phyloP scores from a whole-genome alignment of 208 protist species.

The Histomonas meleagridis region DNA sequence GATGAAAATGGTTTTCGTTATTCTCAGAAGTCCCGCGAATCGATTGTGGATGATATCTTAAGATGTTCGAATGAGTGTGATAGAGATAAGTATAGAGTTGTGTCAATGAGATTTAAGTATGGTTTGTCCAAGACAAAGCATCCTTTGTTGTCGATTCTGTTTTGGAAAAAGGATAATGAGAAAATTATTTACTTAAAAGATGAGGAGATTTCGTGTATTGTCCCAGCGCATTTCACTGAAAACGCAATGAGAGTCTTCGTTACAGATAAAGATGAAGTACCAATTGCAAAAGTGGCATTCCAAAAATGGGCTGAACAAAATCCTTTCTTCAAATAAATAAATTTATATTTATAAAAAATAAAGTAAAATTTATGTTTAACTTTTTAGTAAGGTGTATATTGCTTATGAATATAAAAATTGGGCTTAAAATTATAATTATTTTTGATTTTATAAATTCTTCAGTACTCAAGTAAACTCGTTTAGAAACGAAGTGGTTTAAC shows the following conservation, averaged over 20 bases:
- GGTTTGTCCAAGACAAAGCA: neutral
- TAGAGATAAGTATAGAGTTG: neutral
- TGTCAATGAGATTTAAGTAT: neutral
- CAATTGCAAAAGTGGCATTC: neutral
- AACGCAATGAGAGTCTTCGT: neutral
- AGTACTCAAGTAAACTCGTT: too few species aligned
- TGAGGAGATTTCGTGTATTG: neutral
- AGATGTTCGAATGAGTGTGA: neutral
- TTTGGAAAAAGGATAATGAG: neutral
- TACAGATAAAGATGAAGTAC: neutral
- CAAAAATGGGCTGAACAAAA: neutral
- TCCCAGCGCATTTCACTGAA: neutral
- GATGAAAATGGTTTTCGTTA: neutral
- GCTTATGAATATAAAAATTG: too few species aligned
- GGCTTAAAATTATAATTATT: too few species aligned
- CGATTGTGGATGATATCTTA: neutral
- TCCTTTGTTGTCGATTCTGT: neutral
- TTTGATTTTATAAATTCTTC: too few species aligned
- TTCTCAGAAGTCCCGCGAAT: neutral
- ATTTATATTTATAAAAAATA: neutral
- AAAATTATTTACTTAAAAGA: neutral
- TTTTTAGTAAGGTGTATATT: neutral
- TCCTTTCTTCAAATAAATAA: neutral
- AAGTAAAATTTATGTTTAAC: neutral
- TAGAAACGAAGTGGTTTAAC: too few species aligned